phyloP scores from a whole-genome alignment of 495 filamentous ascomycete genomes.

The Podospora pseudopauciseta region DNA sequence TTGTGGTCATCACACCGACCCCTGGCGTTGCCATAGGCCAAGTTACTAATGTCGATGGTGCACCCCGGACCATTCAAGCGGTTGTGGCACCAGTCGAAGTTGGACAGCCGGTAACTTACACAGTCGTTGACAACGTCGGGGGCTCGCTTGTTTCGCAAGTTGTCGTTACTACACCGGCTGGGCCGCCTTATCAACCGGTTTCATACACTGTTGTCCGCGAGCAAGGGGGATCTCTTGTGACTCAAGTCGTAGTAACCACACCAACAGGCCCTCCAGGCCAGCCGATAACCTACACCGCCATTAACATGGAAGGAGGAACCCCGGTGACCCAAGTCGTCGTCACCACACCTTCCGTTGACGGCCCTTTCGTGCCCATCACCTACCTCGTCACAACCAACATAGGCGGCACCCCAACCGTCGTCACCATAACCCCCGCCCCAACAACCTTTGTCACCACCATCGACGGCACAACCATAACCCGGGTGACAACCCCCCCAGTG shows the following conservation, averaged over 20 bases:
- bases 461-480: slow-evolving; percentile 26
- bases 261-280: slow-evolving; percentile 15
- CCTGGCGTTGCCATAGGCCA: slow-evolving; percentile 5
- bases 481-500: slow-evolving; percentile 26
- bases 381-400: slow-evolving; percentile 24
- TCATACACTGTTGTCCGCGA: slow-evolving; percentile 20
- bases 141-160: slow-evolving; percentile 20
- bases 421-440: slow-evolving; percentile 21
- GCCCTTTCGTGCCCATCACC: slow-evolving; percentile 21
- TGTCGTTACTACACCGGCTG: slow-evolving; percentile 17
- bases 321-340: slow-evolving; percentile 24
- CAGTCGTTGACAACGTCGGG: slow-evolving; percentile 17
- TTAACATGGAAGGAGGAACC: slow-evolving; percentile 21
- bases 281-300: slow-evolving; percentile 20
- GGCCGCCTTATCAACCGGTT: slow-evolving; percentile 18
- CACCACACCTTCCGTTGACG: slow-evolving; percentile 17
- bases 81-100: slow-evolving; percentile 10
- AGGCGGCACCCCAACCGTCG: slow-evolving; percentile 30
- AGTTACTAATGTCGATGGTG: slow-evolving; percentile 21
- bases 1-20: slow-evolving; percentile 27
- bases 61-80: slow-evolving; percentile 17
- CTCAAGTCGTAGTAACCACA: slow-evolving; percentile 18
- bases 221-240: slow-evolving; percentile 20
- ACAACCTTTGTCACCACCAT: slow-evolving; percentile 31
- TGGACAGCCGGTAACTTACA: slow-evolving; percentile 21